Evolutionary conservation across 116 monocot genomes (phyloP), one percentile per base, ranked within the genome.

Genomic region (Iris pallida): DNA sequence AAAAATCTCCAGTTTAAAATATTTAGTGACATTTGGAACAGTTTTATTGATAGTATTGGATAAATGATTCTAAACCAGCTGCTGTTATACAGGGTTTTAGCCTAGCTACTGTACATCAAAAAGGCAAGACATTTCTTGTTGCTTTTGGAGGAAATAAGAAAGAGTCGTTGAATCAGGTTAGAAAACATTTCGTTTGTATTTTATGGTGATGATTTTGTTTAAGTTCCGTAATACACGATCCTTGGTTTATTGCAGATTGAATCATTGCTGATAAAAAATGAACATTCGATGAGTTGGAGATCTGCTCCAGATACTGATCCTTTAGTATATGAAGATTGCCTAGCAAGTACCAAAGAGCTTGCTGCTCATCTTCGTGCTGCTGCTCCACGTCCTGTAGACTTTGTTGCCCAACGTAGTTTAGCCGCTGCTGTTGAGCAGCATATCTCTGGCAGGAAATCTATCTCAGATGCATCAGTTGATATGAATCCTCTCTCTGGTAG

Each of bases 111-210:
- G 77, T 86, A 63, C 77, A 83, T 76, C 81, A 93, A 55, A 90
- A 81, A 57, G 88, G 88, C 53, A 90, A 88, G 69, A 59, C 75
- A 47, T 87, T 81, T 71, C 81, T 93, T 57, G 78, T 98, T 64
- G 93, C 90, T 64, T 93, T 98, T 84, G 98, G 98, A 65, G 98
- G 98, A 73, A 85, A 73, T 72, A 88, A 79, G 71, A 98, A 98
- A 74, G 98, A 93, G 42, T 74, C 88, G 69, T 90, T 88, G 51
- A 81, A 90, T 83, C 85, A 92, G 90, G 98, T 98, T 46, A 45
- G 44, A 56, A 42, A 71, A 47, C 10, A 15, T 20, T 54, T 4
- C 54, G 45, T 47, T 11, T 53, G 6, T 4, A 53, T 12, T 13
- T 5, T 9, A 30, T 61, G 65, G 41, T 16, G 18, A 53, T 53